Percentiles rank a stretch among this genome's conserved stretches.
Evolutionary conservation across 73 alveolate genomes (phyloP).

Genomic region (Diophrys sp.): DNA sequence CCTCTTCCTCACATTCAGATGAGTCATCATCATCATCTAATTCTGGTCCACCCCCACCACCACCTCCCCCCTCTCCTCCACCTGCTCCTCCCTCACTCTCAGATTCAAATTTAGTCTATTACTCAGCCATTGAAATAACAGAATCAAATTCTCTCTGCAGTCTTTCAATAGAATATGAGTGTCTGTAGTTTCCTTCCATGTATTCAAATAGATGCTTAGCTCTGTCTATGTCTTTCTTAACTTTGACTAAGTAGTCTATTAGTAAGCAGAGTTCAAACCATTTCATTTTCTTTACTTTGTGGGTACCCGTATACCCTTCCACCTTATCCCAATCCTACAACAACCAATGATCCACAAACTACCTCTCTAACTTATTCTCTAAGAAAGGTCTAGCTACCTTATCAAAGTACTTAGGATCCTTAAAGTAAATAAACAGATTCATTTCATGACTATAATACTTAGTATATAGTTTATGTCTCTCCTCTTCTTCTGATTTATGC

Average conservation of each 20-base stretch:
- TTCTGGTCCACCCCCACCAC: conserved; percentile 16
- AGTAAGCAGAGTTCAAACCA: background rate
- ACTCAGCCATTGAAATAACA: background rate
- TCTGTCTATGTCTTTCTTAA: background rate
- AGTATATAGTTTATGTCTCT: conserved; percentile 28
- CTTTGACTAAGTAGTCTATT: conserved; percentile 6
- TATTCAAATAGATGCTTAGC: background rate
- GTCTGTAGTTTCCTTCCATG: background rate
- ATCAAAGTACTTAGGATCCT: conserved; percentile 56
- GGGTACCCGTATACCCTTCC: background rate
- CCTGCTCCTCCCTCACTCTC: background rate
- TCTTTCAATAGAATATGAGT: conserved; percentile 31
- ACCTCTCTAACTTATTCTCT: conserved; percentile 50
- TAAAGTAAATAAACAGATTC: conserved; percentile 43
- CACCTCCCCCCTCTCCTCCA: conserved; percentile 10
- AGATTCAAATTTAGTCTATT: background rate
- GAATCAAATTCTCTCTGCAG: background rate
- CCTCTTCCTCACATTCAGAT: background rate
- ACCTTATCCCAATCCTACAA: conserved; percentile 6
- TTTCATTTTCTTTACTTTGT: conserved; percentile 1
- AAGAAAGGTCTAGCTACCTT: conserved; percentile 51
- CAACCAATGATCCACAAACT: conserved; percentile 59
- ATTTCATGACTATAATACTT: conserved; percentile 49
- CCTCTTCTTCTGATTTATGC: conserved; percentile 20
- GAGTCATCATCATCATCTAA: background rate